phyloP scores from a whole-genome alignment of 2,329 filamentous ascomycete species.

The Alternaria angustiovoidea region DNA sequence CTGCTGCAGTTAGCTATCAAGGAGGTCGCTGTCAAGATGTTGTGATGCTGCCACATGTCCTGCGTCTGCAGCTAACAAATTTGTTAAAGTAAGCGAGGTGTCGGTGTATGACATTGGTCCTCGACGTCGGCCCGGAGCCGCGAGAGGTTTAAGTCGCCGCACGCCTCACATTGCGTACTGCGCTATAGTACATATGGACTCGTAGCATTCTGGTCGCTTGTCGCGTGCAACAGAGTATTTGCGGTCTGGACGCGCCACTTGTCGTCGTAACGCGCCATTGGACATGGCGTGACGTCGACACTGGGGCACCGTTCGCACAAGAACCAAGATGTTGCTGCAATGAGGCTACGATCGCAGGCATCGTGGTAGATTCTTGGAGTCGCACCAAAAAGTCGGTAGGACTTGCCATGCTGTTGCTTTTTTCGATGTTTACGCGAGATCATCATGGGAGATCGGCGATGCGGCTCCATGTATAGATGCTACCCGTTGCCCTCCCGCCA shows the following conservation, averaged over 20 bases:
- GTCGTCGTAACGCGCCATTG: conserved; percentile 36
- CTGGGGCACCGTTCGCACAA: conserved; percentile 10
- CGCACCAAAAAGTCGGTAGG: conserved; percentile 6
- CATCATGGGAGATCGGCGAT: conserved; percentile 30
- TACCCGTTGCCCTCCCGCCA: conserved; percentile 38
- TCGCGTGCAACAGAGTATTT: conserved; percentile 35
- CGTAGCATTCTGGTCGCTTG: conserved; percentile 27
- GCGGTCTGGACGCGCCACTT: conserved; percentile 37
- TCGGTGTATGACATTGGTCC: conserved; percentile 41
- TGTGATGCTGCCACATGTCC: conserved; percentile 52
- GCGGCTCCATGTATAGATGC: conserved; percentile 21
- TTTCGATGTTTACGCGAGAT: conserved; percentile 20
- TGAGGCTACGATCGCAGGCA: conserved; percentile 23
- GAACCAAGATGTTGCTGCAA: conserved; percentile 10
- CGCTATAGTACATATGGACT: conserved; percentile 24
- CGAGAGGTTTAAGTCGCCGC: conserved; percentile 34
- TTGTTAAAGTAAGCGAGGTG: conserved; percentile 38
- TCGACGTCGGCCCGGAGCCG: conserved; percentile 38
- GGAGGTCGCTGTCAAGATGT: conserved; percentile 46
- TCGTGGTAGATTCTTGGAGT: conserved; percentile 14
- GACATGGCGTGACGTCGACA: conserved; percentile 33
- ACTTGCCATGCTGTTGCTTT: conserved; percentile 24
- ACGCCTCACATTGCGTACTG: conserved; percentile 41
- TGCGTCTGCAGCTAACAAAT: conserved; percentile 49
- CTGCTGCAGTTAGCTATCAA: conserved; percentile 45